These are phyloP conservation scores for Lithohypha guttulata DNA, from an alignment of 2,329 filamentous ascomycete genomes.

Conservation along the genomic window DNA sequence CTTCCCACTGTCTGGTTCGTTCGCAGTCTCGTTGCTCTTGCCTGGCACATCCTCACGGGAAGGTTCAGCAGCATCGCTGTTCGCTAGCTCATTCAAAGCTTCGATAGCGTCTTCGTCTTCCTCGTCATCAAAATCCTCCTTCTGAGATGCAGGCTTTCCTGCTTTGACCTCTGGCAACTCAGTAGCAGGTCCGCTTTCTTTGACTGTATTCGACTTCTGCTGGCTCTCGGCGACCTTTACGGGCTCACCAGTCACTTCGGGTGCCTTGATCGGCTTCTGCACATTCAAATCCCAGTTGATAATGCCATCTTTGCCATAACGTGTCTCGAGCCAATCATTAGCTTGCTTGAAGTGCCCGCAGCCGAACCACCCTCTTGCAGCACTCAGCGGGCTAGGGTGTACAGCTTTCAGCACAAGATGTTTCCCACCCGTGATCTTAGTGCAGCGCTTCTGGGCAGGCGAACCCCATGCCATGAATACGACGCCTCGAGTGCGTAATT, in stretches of 20 bases:
- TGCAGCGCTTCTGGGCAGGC: constrained; percentile 69
- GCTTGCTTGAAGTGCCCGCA: constrained; percentile 71
- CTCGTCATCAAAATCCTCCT: constrained; percentile 25
- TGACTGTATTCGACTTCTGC: constrained; percentile 9
- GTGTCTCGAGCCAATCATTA: constrained; percentile 70
- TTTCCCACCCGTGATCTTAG: constrained; percentile 51
- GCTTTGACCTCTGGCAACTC: constrained; percentile 6
- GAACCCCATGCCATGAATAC: constrained; percentile 93
- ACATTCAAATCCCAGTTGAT: constrained; percentile 71
- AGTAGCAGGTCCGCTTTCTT: constrained; percentile 7
- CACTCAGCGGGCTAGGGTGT: constrained; percentile 89
- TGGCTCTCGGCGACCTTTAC: constrained; percentile 11
- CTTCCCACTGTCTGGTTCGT: too few relatives aligned
- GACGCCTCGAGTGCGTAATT: constrained; percentile 66
- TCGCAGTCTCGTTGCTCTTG: too few relatives aligned
- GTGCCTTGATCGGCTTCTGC: constrained; percentile 16
- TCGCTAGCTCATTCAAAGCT: constrained; percentile 30
- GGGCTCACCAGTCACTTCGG: constrained; percentile 8
- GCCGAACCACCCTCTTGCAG: constrained; percentile 67
- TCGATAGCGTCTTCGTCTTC: constrained; percentile 34
- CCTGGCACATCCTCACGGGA: too few relatives aligned
- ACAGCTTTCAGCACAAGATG: constrained; percentile 79
- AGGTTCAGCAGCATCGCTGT: constrained; percentile 10
- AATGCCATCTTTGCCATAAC: constrained; percentile 67
- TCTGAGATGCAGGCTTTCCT: constrained; percentile 12